Base-by-base conservation (phyloP, 2,329 filamentous ascomycete species). In the Xylariales sp. region DNA sequence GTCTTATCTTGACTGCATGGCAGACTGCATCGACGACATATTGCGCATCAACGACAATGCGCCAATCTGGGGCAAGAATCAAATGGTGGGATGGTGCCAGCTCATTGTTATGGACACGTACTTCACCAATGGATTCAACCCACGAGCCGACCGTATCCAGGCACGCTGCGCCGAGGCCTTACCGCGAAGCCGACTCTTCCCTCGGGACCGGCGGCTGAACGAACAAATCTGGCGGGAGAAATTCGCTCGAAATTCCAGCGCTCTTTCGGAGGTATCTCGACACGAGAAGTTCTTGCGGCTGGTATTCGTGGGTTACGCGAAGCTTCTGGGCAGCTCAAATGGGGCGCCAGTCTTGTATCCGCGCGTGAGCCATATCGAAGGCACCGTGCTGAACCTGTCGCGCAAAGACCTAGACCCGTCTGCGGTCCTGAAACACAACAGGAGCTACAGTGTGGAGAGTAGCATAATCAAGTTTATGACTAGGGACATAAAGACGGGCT, bases 61-160 rank as follows among this genome's bases (percentile, higher is more conserved):
- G 15, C 29, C 29, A 8, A 7, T 32, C 9, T 32, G 8, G 29
- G 8, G 29, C 15, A 16, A 16, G 9, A 40, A 33, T 21, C 28
- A 40, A 14, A 10, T 40, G 3, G 29, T 40, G 8, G 28, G 29
- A 18, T 40, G 38, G 38, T 40, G 38, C 18, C 38, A 40, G 15
- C 38, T 40, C 9, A 33, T 40, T 15, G 22, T 40, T 11, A 40
- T 40, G 38, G 38, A 40, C 38, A 24, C 22, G 9, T 40, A 40
- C 21, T 40, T 40, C 38, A 10, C 18, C 11, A 40, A 40, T 27
- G 38, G 38, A n/a, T 33, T 15, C 28, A 40, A 40, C 20, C n/a
- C n/a, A 2, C 38, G 38, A 7, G 38, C 38, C 18, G 20, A 33
- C 12, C 38, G 29, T 7, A 33, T 40, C 16, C 38, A 40, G 20